Evolutionary conservation across 2,329 filamentous ascomycete species (phyloP).

Genomic region (Nemania diffusa): DNA sequence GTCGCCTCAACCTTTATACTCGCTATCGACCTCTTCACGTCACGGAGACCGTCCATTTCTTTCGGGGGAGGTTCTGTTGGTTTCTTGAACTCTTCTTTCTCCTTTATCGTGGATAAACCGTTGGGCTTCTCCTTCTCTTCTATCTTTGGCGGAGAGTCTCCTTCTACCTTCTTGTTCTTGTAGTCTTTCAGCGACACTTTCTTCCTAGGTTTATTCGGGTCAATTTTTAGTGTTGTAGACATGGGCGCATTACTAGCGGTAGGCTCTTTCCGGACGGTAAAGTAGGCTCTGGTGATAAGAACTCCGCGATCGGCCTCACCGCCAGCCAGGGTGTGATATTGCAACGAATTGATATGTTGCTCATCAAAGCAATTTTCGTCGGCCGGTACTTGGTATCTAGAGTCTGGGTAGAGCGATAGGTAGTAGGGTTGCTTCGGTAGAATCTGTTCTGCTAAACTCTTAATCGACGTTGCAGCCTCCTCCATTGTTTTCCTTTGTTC

Average conservation of each 20-base stretch:
- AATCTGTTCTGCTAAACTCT: slow-evolving; percentile 62
- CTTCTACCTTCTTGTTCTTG: slow-evolving; percentile 62
- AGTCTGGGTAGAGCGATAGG: slow-evolving; percentile 60
- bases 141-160: slow-evolving; percentile 43
- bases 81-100: slow-evolving; percentile 46
- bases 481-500: slow-evolving; percentile 59
- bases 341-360: slow-evolving; percentile 61
- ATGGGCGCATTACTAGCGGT: slow-evolving; percentile 50
- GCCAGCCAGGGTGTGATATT: slow-evolving; percentile 66
- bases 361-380: slow-evolving; percentile 58
- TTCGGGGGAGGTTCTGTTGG: slow-evolving; percentile 34
- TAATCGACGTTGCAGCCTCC: slow-evolving; percentile 67
- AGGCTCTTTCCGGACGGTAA: slow-evolving; percentile 64
- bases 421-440: slow-evolving; percentile 63
- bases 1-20: slow-evolving; percentile 45
- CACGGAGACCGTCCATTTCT: slow-evolving; percentile 44
- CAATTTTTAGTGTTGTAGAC: slow-evolving; percentile 39
- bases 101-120: slow-evolving; percentile 41
- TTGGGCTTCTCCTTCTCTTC: slow-evolving; percentile 38
- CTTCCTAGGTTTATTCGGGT: slow-evolving; percentile 58
- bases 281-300: slow-evolving; percentile 66
- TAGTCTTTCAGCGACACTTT: slow-evolving; percentile 70
- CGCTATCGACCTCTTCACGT: slow-evolving; percentile 39
- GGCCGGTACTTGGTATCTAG: slow-evolving; percentile 58
- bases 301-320: slow-evolving; percentile 67